Base-by-base conservation (phyloP, 2,329 filamentous ascomycete species). In the Pseudogymnoascus sp. region DNA sequence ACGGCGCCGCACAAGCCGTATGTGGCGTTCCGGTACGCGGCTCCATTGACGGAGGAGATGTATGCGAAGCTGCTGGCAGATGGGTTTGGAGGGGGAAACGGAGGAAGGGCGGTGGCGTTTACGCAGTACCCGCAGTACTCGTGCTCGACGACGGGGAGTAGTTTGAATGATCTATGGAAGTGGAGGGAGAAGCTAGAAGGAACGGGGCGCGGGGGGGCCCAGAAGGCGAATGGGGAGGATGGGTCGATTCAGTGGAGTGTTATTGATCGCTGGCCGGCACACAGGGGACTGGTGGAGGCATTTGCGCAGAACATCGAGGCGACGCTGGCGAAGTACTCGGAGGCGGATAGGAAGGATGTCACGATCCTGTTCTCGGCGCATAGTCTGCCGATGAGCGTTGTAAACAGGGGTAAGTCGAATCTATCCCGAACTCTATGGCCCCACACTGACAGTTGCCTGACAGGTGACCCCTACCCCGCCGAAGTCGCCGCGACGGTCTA, bases 101-200 rank as follows among this genome's bases (percentile, higher is more conserved):
- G 92, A n/a, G 93, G 93, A 2, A 84, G 94, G 62, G 94, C 95
- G 1, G 91, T 99, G 4, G 94, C 94, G 1, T 99, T 99, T 71
- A 97, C 93, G 28, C 94, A 99, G 75, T 99, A 99, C 70, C 94
- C 94, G 2, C 94, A 99, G 73, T 99, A 99, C 75, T 96, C 91
- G 18, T 99, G 95, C 77, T 96, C 91, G 18, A 99, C 94, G 1
- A 99, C 94, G 0, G 94, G 94, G 20, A 96, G 91, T 74, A 96
- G 91, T 64, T 77, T 99, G 62, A 99, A 99, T 70, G 94, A 99
- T 76, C 77, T 99, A 35, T 99, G 94, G 94, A 97, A 95, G 76
- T 97, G 92, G 91, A 83, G 92, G 65, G 89, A 91, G 70, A 81
- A 91, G 64, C 77, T 99, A 60, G 92, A 97, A 74, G 90, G 90